Evolutionary conservation across 2,329 filamentous ascomycete species (phyloP), one percentile per base, ranked within the genome.

Genomic region (Pseudocercospora ulei): DNA sequence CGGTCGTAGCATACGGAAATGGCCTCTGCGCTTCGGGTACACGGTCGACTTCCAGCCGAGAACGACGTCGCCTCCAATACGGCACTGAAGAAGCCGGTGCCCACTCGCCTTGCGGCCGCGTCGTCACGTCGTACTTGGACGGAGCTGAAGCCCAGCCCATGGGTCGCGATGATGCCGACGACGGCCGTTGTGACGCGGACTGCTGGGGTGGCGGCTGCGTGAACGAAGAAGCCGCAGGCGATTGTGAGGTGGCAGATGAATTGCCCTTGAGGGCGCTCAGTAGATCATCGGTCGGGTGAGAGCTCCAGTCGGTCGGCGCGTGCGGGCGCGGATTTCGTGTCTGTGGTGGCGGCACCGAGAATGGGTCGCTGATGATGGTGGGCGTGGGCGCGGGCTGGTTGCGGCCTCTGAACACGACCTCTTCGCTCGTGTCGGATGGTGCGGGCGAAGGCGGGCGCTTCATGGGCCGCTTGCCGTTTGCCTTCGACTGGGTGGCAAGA

Each of bases 381-480:
- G 54, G 43, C 24, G 39, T 49, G 11, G 30, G 9, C 11, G 30
- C 30, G n/a, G 30, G 11, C 18, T 23, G 30, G 30, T 46, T 52
- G 16, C 76, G 68, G 24, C 76, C 76, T 41, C 66, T 71, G 55
- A 82, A 84, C 0, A 83, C 53, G 3, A 84, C 65, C 48, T 94
- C 83, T 31, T 82, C 81, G 52, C 78, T 81, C 0, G 80, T 82
- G 47, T 75, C 69, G 0, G 70, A 71, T 4, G 55, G 53, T 1
- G 62, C 62, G 9, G 63, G 63, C 3, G 64, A 66, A 2, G 62
- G 52, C 23, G 56, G 60, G 5, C 63, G 63, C 28, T 61, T 55
- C 0, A 50, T 18, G 11, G 55, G 40, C 7, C 30, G 27, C 42
- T 49, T 51, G 34, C 37, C 42, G 7, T 38, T 38, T n/a, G 40